Conservation (phyloP, 116 monocot species). For the Zostera marina region DNA sequence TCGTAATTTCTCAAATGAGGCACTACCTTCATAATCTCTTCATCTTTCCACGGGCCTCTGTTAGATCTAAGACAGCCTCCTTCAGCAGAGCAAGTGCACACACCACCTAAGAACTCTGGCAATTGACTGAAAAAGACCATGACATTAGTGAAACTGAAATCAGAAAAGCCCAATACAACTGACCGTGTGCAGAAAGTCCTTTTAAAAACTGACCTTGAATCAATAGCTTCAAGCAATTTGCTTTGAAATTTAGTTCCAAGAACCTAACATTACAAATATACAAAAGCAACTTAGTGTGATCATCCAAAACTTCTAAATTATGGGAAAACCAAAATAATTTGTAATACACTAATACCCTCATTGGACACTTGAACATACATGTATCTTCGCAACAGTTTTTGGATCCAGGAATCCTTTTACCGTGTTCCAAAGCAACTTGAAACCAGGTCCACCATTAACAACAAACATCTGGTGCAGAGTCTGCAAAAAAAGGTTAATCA, state of each 20-base stretch:
- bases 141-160: not conserved
- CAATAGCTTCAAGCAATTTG: conserved; percentile 20
- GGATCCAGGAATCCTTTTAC: conserved; percentile 22
- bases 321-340: not conserved
- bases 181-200: not conserved
- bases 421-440: conserved; percentile 23
- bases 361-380: conserved; percentile 6
- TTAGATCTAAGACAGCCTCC: conserved; percentile 85
- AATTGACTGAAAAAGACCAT: conserved; percentile 45
- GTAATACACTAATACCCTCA: not conserved
- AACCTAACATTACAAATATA: conserved; percentile 8
- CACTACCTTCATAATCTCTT: conserved; percentile 66
- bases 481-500: conserved; percentile 10
- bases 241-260: conserved; percentile 18
- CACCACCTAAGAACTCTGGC: conserved; percentile 79
- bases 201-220: conserved; percentile 8
- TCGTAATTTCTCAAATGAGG: not conserved
- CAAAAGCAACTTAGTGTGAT: not conserved
- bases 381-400: conserved; percentile 18
- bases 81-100: conserved; percentile 46
- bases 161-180: not conserved
- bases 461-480: conserved; percentile 62
- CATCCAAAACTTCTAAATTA: not conserved
- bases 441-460: conserved; percentile 23
- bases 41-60: conserved; percentile 95